Evolutionary conservation across 1,284 basidiomycete genomes (phyloP).

Genomic region (Apiotrichum veenhuisii): DNA sequence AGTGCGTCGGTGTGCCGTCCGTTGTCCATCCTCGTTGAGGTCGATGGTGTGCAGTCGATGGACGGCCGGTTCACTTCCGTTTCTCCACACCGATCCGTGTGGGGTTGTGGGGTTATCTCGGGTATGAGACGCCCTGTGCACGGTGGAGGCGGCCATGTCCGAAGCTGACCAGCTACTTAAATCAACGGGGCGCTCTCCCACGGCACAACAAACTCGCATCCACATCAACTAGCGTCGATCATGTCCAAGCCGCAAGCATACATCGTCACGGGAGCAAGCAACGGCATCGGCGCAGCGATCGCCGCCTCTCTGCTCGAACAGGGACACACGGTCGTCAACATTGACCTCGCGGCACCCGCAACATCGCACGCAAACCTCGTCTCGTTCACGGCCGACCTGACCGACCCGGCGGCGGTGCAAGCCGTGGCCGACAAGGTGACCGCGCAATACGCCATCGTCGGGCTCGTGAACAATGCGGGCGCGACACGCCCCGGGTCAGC

Average conservation of each 20-base stretch:
- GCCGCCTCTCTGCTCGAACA: constrained; percentile 53
- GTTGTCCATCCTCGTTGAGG: too few species aligned
- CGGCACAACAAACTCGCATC: too few species aligned
- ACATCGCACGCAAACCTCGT: constrained; percentile 58
- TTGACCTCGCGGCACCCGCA: constrained; percentile 58
- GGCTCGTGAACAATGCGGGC: constrained; percentile 22
- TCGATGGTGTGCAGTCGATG: too few species aligned
- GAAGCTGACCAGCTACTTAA: too few species aligned
- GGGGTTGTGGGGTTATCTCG: too few species aligned
- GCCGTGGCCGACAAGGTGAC: constrained; percentile 3
- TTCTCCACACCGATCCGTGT: too few species aligned
- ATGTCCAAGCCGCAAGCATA: constrained; percentile 13
- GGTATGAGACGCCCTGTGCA: too few species aligned
- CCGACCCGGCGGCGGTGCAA: constrained; percentile 1
- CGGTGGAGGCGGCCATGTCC: too few species aligned
- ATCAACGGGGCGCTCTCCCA: too few species aligned
- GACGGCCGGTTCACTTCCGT: too few species aligned
- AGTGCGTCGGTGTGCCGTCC: too few species aligned
- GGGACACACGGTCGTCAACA: constrained; percentile 56
- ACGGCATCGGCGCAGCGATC: constrained; percentile 47
- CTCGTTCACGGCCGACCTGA: constrained; percentile 12
- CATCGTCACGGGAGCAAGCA: constrained; percentile 47
- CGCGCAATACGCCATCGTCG: constrained; percentile 4
- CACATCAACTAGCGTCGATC: background rate
- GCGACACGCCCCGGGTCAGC: constrained; percentile 21